Evolutionary conservation across 2,329 filamentous ascomycete species (phyloP).

Genomic region (Trichoderma hamatum): DNA sequence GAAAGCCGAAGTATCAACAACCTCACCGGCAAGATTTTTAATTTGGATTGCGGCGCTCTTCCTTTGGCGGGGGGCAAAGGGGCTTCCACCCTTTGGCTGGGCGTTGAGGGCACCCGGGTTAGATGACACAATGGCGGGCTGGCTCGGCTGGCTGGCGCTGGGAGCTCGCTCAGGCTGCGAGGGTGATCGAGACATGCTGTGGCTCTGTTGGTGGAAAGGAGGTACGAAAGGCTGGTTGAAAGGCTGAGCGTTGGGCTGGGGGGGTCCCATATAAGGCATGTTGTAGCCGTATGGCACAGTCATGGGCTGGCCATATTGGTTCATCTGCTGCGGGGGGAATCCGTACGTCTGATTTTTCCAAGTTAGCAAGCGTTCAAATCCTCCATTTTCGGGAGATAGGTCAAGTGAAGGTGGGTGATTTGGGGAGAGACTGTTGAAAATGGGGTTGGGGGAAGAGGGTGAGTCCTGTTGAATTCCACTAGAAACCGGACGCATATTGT

Average conservation of each 20-base stretch:
- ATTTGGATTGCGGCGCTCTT: constrained; percentile 81
- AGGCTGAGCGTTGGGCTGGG: constrained; percentile 52
- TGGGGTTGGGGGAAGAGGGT: constrained; percentile 19
- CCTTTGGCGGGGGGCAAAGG: constrained; percentile 54
- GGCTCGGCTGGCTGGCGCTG: constrained; percentile 64
- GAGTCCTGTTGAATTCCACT: constrained; percentile 29
- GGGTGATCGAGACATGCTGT: constrained; percentile 78
- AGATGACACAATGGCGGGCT: constrained; percentile 65
- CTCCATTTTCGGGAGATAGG: constrained; percentile 68
- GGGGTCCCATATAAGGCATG: constrained; percentile 54
- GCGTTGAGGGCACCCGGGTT: constrained; percentile 66
- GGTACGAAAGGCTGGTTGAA: constrained; percentile 52
- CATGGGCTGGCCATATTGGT: constrained; percentile 45
- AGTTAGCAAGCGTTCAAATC: constrained; percentile 76
- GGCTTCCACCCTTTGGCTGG: constrained; percentile 51
- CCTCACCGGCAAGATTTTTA: constrained; percentile 80
- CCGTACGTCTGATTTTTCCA: constrained; percentile 67
- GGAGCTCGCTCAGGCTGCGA: constrained; percentile 74
- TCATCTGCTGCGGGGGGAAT: constrained; percentile 51
- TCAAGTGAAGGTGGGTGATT: constrained; percentile 49
- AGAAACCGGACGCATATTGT: constrained; percentile 32
- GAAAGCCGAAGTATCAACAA: constrained; percentile 67
- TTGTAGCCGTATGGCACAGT: constrained; percentile 49
- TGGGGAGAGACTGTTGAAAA: constrained; percentile 20
- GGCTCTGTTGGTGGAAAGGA: constrained; percentile 57